Conservation (phyloP, 1,139 yeast species). For the Waltiozyma solani region DNA sequence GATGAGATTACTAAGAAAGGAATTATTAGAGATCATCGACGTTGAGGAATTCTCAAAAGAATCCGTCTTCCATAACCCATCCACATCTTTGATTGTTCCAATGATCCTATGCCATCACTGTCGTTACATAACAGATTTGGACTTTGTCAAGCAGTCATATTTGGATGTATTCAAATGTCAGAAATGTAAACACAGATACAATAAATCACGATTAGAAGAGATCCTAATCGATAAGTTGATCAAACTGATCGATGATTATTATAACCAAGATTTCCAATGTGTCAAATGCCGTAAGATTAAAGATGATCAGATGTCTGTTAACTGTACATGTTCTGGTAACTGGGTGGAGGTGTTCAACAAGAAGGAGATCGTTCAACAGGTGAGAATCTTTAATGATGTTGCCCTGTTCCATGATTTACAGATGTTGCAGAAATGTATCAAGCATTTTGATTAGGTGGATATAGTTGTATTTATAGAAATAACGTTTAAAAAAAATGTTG, state of each 20-base stretch:
- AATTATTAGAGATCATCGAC: slow-evolving; percentile 61
- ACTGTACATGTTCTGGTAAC: slow-evolving; percentile 82
- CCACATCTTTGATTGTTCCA: slow-evolving; percentile 55
- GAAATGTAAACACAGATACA: slow-evolving; percentile 55
- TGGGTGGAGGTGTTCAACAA: slow-evolving; percentile 58
- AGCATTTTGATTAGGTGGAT: slow-evolving; percentile 21
- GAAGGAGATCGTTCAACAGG: slow-evolving; percentile 32
- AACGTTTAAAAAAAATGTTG: no score
- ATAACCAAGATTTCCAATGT: slow-evolving; percentile 77
- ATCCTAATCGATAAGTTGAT: slow-evolving; percentile 57
- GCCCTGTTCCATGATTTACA: slow-evolving; percentile 53
- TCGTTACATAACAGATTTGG: slow-evolving; percentile 64
- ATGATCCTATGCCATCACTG: slow-evolving; percentile 77
- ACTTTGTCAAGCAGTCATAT: slow-evolving; percentile 63
- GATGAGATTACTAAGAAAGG: slow-evolving; percentile 65
- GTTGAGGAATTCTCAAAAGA: slow-evolving; percentile 77
- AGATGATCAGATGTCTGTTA: slow-evolving; percentile 58
- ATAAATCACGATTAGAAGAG: slow-evolving; percentile 69
- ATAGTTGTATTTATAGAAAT: slow-evolving; percentile 1
- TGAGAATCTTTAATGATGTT: slow-evolving; percentile 46
- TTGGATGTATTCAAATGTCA: slow-evolving; percentile 53
- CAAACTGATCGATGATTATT: slow-evolving; percentile 46
- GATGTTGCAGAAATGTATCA: slow-evolving; percentile 40
- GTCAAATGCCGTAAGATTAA: slow-evolving; percentile 61
- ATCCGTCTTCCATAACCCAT: slow-evolving; percentile 69